A percentile compares a stretch with the other conserved stretches of the same genome.
Evolutionary conservation across 441 rosid genomes (phyloP).

Genomic region (Jatropha multifida): DNA sequence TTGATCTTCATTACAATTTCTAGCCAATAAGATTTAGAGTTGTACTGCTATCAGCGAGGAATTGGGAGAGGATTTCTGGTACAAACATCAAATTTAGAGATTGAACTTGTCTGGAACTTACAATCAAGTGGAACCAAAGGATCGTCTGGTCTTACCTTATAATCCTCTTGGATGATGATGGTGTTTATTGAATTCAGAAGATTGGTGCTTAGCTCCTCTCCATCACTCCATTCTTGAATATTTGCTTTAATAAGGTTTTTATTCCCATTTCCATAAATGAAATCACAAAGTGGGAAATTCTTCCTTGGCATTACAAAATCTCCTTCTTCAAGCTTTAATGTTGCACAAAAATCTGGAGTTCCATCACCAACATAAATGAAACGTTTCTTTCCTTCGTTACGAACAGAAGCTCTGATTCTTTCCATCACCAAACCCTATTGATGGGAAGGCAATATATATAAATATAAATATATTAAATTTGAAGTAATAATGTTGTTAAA

Average conservation of each 20-base stretch:
- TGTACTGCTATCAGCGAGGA: not conserved
- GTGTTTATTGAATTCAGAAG: conserved; percentile 13
- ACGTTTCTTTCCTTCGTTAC: not conserved
- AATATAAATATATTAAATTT: too few species aligned
- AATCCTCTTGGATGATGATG: conserved; percentile 15
- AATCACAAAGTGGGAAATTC: conserved; percentile 30
- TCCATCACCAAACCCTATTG: conserved; percentile 26
- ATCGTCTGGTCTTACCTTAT: not conserved
- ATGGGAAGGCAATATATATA: not conserved
- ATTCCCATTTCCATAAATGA: conserved; percentile 21
- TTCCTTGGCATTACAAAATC: conserved; percentile 42
- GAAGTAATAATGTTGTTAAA: too few species aligned
- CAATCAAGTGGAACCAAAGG: conserved; percentile 23
- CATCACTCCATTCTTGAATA: conserved; percentile 32
- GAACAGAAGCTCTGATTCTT: conserved; percentile 22
- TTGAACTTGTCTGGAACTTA: conserved; percentile 21
- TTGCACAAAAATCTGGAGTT: conserved; percentile 29
- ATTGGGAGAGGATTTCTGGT: conserved; percentile 5
- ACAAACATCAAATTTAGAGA: conserved; percentile 17
- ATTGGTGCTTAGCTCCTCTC: conserved; percentile 23
- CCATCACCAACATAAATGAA: conserved; percentile 36
- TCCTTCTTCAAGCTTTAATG: conserved; percentile 26
- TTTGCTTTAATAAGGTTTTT: conserved; percentile 26
- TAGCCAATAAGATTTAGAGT: not conserved
- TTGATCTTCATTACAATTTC: not conserved